Percentiles rank a stretch among this genome's conserved stretches.
These are phyloP conservation scores for Globisporangium perplexum DNA, from an alignment of 352 stramenopile genomes.

Conservation along the genomic window DNA sequence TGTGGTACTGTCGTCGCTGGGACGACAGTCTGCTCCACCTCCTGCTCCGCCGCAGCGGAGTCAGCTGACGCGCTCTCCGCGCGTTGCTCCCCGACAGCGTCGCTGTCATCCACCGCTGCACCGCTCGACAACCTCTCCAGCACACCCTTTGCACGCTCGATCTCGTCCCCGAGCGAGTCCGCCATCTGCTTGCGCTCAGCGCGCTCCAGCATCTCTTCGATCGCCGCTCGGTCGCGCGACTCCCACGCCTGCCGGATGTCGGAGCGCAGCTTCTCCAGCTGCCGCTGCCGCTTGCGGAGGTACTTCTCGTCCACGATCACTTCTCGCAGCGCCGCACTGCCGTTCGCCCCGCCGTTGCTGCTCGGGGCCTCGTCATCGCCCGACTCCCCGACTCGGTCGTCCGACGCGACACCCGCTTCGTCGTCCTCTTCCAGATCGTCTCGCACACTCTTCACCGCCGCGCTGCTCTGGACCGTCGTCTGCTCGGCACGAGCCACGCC, in stretches of 20 bases:
- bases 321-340: constrained; percentile 18
- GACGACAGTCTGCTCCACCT: neutral
- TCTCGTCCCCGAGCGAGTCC: constrained; percentile 52
- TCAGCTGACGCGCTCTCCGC: neutral
- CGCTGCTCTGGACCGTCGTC: neutral
- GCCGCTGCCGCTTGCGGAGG: constrained; percentile 65
- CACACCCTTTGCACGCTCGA: constrained; percentile 34
- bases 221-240: constrained; percentile 30
- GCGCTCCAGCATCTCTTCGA: constrained; percentile 59
- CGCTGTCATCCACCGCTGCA: neutral
- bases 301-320: constrained; percentile 76
- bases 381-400: constrained; percentile 7
- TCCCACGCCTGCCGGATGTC: constrained; percentile 36
- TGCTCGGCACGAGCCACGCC: neutral
- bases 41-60: neutral
- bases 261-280: constrained; percentile 61
- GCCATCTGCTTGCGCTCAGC: constrained; percentile 74
- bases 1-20: neutral
- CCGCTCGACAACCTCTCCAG: constrained; percentile 29
- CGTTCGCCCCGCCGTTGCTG: neutral
- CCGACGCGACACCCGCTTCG: constrained; percentile 8
- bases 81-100: neutral
- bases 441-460: neutral
- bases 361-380: neutral
- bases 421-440: constrained; percentile 13